Evolutionary conservation across 2,329 filamentous ascomycete genomes (phyloP).

Genomic region (Dactylellina haptotyla): DNA sequence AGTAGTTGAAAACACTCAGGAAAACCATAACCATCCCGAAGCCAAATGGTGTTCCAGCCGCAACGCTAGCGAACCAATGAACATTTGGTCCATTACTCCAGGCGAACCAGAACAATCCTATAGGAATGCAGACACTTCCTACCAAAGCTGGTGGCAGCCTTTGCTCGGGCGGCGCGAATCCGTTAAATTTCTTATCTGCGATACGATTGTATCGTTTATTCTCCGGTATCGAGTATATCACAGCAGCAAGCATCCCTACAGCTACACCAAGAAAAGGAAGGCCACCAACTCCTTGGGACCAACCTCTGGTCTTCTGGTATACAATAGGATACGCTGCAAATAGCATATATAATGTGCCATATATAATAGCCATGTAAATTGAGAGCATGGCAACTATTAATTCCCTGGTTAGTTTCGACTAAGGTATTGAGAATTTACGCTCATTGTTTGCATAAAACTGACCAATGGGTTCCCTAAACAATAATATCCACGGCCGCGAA

Average conservation of each 20-base stretch:
- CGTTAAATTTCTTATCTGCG: slow-evolving; percentile 64
- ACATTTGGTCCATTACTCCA: slow-evolving; percentile 71
- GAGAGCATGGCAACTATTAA: slow-evolving; percentile 68
- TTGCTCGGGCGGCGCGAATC: slow-evolving; percentile 73
- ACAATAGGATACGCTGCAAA: slow-evolving; percentile 74
- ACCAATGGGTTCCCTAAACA: slow-evolving; percentile 74
- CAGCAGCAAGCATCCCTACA: slow-evolving; percentile 72
- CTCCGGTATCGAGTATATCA: slow-evolving; percentile 68
- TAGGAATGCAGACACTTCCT: slow-evolving; percentile 71
- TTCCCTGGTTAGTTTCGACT: background rate
- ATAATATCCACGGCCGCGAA: slow-evolving; percentile 74
- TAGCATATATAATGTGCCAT: slow-evolving; percentile 69
- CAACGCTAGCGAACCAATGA: slow-evolving; percentile 68
- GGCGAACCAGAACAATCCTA: slow-evolving; percentile 75
- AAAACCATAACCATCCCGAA: slow-evolving; percentile 73
- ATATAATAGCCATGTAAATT: slow-evolving; percentile 73
- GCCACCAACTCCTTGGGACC: slow-evolving; percentile 70
- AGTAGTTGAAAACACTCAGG: slow-evolving; percentile 73
- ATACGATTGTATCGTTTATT: slow-evolving; percentile 67
- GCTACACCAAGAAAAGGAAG: slow-evolving; percentile 75
- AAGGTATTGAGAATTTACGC: too few species aligned
- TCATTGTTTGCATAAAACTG: too few species aligned
- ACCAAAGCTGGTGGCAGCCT: slow-evolving; percentile 72
- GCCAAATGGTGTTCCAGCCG: slow-evolving; percentile 67
- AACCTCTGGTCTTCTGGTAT: slow-evolving; percentile 70